These are phyloP conservation scores for Lithohypha guttulata DNA, from an alignment of 2,329 filamentous ascomycete species.

Conservation along the genomic window DNA sequence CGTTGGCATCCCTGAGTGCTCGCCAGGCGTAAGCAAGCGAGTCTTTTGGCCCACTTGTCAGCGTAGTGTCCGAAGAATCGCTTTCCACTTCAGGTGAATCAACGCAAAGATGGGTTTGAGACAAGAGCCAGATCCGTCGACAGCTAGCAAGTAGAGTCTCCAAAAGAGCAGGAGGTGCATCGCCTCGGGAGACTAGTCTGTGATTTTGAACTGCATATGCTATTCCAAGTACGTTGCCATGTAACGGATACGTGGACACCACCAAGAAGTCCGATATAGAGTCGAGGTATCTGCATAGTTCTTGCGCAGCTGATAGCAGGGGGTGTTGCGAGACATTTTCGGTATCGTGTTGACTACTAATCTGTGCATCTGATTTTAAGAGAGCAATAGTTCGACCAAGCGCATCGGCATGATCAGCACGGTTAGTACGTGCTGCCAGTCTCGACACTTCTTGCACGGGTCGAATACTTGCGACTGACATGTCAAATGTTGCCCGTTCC, in stretches of 20 bases:
- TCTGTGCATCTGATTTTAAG: neutral
- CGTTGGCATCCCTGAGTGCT: constrained; percentile 70
- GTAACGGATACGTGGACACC: constrained; percentile 12
- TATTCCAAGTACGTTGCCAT: constrained; percentile 16
- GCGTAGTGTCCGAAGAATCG: constrained; percentile 50
- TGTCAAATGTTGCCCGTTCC: constrained; percentile 38
- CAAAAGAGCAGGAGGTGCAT: neutral
- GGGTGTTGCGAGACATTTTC: neutral
- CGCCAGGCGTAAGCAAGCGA: constrained; percentile 91
- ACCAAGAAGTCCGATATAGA: neutral
- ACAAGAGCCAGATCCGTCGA: constrained; percentile 62
- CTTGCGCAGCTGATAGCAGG: neutral
- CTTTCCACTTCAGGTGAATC: constrained; percentile 85
- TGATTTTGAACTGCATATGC: constrained; percentile 7
- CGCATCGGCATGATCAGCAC: constrained; percentile 87
- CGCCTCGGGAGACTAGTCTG: neutral
- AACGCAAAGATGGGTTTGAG: constrained; percentile 71
- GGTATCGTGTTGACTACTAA: neutral
- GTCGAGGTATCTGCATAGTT: neutral
- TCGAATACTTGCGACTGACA: constrained; percentile 20
- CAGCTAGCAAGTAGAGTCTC: constrained; percentile 35
- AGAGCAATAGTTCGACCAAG: constrained; percentile 50
- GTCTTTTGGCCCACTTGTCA: constrained; percentile 73
- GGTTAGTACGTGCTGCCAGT: constrained; percentile 54
- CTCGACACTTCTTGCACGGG: neutral